Evolutionary conservation across 2,329 filamentous ascomycete genomes (phyloP), one percentile per base, ranked within the genome.

Genomic region (Myriosclerotinia curreyana): DNA sequence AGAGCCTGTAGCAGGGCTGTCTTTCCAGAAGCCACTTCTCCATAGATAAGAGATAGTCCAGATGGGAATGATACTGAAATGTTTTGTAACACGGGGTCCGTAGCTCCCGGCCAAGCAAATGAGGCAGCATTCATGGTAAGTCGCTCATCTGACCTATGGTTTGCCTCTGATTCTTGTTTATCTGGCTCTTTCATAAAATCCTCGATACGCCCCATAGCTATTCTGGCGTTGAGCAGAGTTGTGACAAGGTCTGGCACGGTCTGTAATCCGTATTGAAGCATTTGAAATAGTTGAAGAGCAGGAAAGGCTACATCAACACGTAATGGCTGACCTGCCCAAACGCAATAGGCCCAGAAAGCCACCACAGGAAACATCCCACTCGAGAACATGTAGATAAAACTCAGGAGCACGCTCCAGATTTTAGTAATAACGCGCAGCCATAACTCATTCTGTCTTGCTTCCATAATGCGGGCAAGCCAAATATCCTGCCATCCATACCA

Each of bases 101-200:
- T 74, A 0, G 83, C 83, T 0, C 90, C 90, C 0, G 92, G 91
- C 88, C 92, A 96, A 0, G 88, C 84, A 73, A 96, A 96, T 0
- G 86, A 87, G 5, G 90, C 90, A 36, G 84, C 77, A 2, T 81
- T 77, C 54, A 96, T 79, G 49, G 82, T 75, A 25, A 88, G 66
- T 31, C 68, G 62, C 4, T 55, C 63, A 31, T 55, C 68, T 9
- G 63, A 63, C 14, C 46, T 53, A 36, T 66, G 65, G 20, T 65
- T 66, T 2, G 64, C 78, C 20, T 81, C 77, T 22, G 75, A 74
- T 36, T 83, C 80, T 38, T 85, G 83, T 69, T 92, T 91, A 71
- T 96, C 86, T 0, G 91, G 91, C 75, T 96, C 92, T 0, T 80
- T 79, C 91, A 96, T 96, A 77, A 96, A 96, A 28, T 84, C 82